Evolutionary conservation across 1,284 basidiomycete genomes (phyloP).

Genomic region (Ceratobasidium theobromae): DNA sequence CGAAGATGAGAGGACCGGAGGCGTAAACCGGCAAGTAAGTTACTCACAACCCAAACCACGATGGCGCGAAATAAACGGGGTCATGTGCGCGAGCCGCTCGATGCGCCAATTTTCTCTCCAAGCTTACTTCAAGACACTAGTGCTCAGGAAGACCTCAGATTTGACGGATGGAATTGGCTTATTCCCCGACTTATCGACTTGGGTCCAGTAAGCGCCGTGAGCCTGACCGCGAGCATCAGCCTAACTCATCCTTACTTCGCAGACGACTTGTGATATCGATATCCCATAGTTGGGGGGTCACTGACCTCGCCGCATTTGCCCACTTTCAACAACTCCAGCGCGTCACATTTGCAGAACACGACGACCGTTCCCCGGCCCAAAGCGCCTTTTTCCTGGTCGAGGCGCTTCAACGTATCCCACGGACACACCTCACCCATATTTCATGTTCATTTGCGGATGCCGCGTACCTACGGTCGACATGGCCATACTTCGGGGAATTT

Average conservation of each 20-base stretch:
- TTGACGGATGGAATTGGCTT: slow-evolving; percentile 14
- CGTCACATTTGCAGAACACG: slow-evolving; percentile 18
- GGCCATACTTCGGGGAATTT: slow-evolving; percentile 33
- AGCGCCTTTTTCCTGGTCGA: slow-evolving; percentile 22
- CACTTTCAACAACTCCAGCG: slow-evolving; percentile 8
- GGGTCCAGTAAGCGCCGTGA: slow-evolving; percentile 26
- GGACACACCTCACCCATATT: slow-evolving; percentile 19
- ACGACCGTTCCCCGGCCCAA: slow-evolving; percentile 18
- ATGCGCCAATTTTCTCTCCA: slow-evolving; percentile 15
- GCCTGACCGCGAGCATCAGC: background rate
- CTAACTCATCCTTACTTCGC: background rate
- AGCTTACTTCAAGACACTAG: slow-evolving; percentile 10
- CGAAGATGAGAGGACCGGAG: background rate
- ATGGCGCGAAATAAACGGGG: slow-evolving; percentile 14
- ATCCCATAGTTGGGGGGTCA: slow-evolving; percentile 19
- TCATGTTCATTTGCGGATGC: slow-evolving; percentile 27
- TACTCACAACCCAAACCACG: background rate
- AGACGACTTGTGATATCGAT: slow-evolving; percentile 15
- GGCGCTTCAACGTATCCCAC: slow-evolving; percentile 30
- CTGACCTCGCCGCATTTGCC: slow-evolving; percentile 21
- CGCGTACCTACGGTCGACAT: slow-evolving; percentile 20
- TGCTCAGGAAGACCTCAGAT: slow-evolving; percentile 29
- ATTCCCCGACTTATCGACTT: slow-evolving; percentile 21
- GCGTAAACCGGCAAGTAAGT: background rate
- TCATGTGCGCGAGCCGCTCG: slow-evolving; percentile 8